Evolutionary conservation across 108 stramenopile genomes (phyloP), one percentile per base, ranked within the genome.

Genomic region (Chaetoceros muelleri): DNA sequence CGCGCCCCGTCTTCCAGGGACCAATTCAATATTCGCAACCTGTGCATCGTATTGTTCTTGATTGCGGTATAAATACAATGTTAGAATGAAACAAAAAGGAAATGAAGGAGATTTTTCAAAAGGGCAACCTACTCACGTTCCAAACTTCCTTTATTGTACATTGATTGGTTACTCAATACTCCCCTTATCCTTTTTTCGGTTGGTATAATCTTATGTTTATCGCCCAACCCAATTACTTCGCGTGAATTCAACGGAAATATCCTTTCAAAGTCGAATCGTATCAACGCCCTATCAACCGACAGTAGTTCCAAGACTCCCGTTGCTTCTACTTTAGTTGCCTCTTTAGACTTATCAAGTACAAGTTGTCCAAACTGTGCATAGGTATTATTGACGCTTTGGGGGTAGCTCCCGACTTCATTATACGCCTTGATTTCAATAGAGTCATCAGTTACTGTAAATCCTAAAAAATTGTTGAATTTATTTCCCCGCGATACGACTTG

Each of bases 251-350:
- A 34, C 18, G 29, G 17, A 7, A 17, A 53, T 2, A 31, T 18
- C 7, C 17, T 31, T 53, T 53, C 53, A 53, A 53, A 53, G 8
- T 53, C 53, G 18, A 30, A 53, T 7, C 30, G 53, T 28, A 53
- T 2, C 17, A 53, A 31, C 24, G 53, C 28, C 5, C 20, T 28
- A 19, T 53, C 53, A 16, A 20, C 29, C 29, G 29, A 10, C 7
- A 53, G 3, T 17, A 53, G 18, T 53, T 53, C 10, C 29, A 53
- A 30, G 5, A 34, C 53, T 31, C 29, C 53, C 0, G 19, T 24
- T 20, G 48, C 13, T 10, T 40, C 34, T 40, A 13, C 5, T 40
- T 40, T 40, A 40, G 34, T 40, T 10, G 13, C 13, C 5, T 40
- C 34, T 17, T 24, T 18, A 28, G 28, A 17, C 19, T 53, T 53